phyloP scores from a whole-genome alignment of 805 yeast species.

The Spathaspora girioi region DNA sequence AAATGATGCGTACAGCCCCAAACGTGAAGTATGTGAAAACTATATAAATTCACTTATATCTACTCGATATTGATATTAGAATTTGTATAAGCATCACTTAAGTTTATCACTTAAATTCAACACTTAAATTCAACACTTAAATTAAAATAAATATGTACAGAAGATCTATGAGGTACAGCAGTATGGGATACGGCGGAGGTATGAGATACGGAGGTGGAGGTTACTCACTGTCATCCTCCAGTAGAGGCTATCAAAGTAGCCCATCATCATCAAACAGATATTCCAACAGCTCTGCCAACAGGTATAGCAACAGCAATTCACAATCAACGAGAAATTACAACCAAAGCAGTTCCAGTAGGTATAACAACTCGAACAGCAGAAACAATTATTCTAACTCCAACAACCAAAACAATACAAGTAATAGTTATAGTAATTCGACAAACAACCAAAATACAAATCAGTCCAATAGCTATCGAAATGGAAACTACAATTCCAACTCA shows the following conservation, averaged over 20 bases:
- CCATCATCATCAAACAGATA: neutral
- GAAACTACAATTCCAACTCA: constrained; percentile 1
- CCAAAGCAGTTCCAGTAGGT: neutral
- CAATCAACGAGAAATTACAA: neutral
- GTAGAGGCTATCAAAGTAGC: neutral
- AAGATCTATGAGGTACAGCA: too few species aligned
- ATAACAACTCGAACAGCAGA: neutral
- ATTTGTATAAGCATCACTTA: neutral
- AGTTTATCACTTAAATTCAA: neutral
- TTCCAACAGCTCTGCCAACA: neutral
- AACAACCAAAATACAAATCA: neutral
- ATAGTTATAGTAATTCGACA: neutral
- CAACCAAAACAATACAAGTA: neutral
- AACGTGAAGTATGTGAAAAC: neutral
- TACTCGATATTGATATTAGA: neutral
- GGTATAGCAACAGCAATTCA: neutral
- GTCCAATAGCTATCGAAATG: neutral
- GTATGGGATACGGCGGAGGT: constrained; percentile 3
- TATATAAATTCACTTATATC: neutral
- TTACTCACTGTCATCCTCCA: neutral
- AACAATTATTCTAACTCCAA: neutral
- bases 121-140: neutral
- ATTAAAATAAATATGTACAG: neutral
- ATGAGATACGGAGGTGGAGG: neutral
- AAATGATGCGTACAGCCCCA: neutral